Evolutionary conservation across 352 stramenopile genomes (phyloP), one percentile per base, ranked within the genome.

Genomic region (Globisporangium rhizosaccharum): DNA sequence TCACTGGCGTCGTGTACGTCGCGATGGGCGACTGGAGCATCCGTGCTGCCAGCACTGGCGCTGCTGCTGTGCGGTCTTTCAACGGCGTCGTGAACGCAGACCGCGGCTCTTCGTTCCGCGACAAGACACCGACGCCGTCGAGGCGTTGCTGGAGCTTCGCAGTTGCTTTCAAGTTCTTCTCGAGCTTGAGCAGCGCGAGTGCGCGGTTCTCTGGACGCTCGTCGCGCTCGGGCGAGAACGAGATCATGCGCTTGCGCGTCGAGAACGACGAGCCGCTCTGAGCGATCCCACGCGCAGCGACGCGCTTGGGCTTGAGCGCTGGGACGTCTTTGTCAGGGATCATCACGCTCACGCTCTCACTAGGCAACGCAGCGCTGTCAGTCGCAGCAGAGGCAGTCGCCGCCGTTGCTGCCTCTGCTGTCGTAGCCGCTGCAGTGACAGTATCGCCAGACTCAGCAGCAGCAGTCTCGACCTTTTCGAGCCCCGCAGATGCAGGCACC

Each of bases 221-320:
- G 9, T 69, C 67, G n/a, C 78, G 76, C 56, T 88, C 78, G 2
- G 81, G 80, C 0, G 81, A 90, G 62, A 88, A 90, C 6, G 81
- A 90, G 46, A 90, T 90, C 81, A 90, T 90, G 50, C 81, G 81
- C 61, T 90, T 90, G 50, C 81, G 71, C 26, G 72, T 81, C 4
- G 76, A 82, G 18, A 77, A 72, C 5, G 71, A 85, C n/a, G 80
- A 88, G 28, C 78, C 76, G 69, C 81, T 90, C 54, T 88, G 81
- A 7, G 81, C 81, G 39, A 90, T 88, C 4, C 76, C 72, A 6
- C 81, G 66, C 12, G 68, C 62, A 15, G 81, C 66, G 26, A 62
- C 62, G 48, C 56, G 39, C 36, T 67, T 65, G 15, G 49, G 49
- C 49, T 48, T 51, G 46, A 49, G 26, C 36, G 45, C 46, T 30